phyloP scores from a whole-genome alignment of 441 rosid species.

The Populus tomentosa region DNA sequence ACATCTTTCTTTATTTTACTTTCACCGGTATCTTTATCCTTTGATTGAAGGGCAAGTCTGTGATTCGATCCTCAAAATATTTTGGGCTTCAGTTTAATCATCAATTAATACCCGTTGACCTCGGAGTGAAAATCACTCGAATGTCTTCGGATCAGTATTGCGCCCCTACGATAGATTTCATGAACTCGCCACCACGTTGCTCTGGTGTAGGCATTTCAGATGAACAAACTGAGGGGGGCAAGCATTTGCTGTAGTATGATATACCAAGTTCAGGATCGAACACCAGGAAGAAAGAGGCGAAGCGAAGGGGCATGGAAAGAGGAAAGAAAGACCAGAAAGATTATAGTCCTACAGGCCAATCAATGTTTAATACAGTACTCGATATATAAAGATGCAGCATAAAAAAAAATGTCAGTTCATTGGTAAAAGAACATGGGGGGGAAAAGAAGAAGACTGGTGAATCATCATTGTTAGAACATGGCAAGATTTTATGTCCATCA shows the following conservation, averaged over 20 bases:
- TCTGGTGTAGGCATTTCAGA: too few species aligned
- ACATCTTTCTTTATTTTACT: neutral
- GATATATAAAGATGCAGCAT: too few species aligned
- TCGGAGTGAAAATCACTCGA: neutral
- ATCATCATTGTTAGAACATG: neutral
- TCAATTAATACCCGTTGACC: neutral
- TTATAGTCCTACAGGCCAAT: too few species aligned
- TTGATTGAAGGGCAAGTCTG: neutral
- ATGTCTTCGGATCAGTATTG: neutral
- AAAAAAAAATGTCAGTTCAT: too few species aligned
- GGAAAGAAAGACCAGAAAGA: neutral
- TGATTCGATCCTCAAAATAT: neutral
- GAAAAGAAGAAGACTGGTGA: too few species aligned
- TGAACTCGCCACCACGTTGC: neutral
- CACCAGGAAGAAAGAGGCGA: neutral
- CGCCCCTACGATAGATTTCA: neutral
- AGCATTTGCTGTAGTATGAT: neutral
- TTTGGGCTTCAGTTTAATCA: neutral
- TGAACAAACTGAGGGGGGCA: neutral
- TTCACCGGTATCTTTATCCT: neutral
- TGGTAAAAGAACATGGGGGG: too few species aligned
- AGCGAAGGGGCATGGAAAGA: neutral
- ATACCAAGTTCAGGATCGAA: neutral
- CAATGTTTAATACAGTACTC: too few species aligned
- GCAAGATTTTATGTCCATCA: neutral